These are phyloP conservation scores for Penicillium sumatraense DNA, from an alignment of 2,329 filamentous ascomycete genomes.

Conservation along the genomic window DNA sequence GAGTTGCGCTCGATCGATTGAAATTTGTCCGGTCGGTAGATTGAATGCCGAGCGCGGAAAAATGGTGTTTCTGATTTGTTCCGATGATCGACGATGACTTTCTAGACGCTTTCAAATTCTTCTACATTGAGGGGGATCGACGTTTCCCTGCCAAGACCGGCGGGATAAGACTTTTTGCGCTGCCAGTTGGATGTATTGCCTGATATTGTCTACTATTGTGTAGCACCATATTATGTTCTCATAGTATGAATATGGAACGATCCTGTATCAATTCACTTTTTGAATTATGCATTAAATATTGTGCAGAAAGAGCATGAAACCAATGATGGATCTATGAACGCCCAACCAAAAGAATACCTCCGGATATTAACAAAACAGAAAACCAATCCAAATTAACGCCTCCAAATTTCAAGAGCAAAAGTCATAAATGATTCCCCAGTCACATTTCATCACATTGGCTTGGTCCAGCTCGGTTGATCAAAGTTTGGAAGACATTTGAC, in stretches of 20 bases:
- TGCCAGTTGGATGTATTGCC: neutral
- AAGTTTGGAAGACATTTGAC: constrained; percentile 24
- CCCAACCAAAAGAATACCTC: neutral
- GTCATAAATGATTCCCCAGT: neutral
- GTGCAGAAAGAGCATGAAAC: neutral
- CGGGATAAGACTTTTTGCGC: constrained; percentile 2
- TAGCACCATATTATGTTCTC: neutral
- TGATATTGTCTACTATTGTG: neutral
- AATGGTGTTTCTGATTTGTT: neutral
- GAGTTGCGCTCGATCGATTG: too few species aligned
- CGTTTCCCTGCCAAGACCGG: neutral
- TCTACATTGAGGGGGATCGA: neutral
- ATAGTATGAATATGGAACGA: neutral
- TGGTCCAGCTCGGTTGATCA: constrained; percentile 12
- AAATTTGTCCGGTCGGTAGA: neutral
- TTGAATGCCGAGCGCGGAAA: neutral
- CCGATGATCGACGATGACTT: neutral
- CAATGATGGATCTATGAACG: neutral
- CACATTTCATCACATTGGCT: constrained; percentile 2
- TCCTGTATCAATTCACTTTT: neutral
- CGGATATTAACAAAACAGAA: neutral
- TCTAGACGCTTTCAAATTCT: neutral
- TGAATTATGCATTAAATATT: neutral
- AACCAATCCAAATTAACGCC: neutral
- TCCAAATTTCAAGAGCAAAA: neutral